Evolutionary conservation across 768 basidiomycete genomes (phyloP).

Genomic region (Rhizopogon sp.): DNA sequence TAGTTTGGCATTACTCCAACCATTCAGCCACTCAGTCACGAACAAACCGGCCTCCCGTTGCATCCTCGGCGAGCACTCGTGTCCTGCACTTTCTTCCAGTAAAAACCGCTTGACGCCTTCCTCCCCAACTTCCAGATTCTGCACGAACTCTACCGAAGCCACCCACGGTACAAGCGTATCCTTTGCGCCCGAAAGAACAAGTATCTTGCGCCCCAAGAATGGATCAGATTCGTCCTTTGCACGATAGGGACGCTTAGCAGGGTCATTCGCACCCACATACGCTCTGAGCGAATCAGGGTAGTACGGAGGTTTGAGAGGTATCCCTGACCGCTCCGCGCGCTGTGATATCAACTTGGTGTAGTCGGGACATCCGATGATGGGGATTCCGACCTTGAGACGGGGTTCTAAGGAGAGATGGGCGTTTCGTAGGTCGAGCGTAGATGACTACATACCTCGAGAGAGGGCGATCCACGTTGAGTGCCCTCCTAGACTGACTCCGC

Average conservation of each 20-base stretch:
- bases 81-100: slow-evolving; percentile 53
- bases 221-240: slow-evolving; percentile 41
- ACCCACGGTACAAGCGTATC: slow-evolving; percentile 67
- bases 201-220: slow-evolving; percentile 67
- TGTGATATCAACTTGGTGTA: slow-evolving; percentile 49
- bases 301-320: slow-evolving; percentile 45
- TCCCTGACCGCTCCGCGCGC: slow-evolving; percentile 43
- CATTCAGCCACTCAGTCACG: slow-evolving; percentile 19
- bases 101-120: slow-evolving; percentile 52
- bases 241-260: slow-evolving; percentile 38
- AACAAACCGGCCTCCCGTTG: slow-evolving; percentile 35
- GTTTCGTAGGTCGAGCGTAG: not conserved
- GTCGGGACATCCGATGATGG: slow-evolving; percentile 71
- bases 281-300: slow-evolving; percentile 51
- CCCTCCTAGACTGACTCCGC: slow-evolving; percentile 79
- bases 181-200: slow-evolving; percentile 62
- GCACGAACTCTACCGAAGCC: slow-evolving; percentile 52
- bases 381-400: slow-evolving; percentile 40
- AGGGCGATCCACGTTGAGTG: slow-evolving; percentile 78
- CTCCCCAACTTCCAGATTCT: slow-evolving; percentile 45
- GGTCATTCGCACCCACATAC: slow-evolving; percentile 43
- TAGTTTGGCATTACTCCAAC: slow-evolving; percentile 3
- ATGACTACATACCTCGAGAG: slow-evolving; percentile 31
- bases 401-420: slow-evolving; percentile 29
- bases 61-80: slow-evolving; percentile 62